Evolutionary conservation across 345 rosid species (phyloP).

Genomic region (Brassica incana): DNA sequence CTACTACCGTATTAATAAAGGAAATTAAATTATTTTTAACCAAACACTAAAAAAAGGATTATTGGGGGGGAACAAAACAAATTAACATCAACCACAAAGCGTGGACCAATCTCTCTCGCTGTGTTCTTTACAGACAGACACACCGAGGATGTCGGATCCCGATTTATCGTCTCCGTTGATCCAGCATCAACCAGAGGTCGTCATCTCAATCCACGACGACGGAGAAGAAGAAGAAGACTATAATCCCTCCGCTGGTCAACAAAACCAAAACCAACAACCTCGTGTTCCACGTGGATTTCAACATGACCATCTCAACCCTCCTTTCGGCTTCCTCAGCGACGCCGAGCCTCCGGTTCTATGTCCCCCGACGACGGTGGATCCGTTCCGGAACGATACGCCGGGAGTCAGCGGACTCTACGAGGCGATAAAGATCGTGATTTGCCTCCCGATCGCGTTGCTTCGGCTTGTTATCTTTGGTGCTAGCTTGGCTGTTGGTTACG

Average conservation of each 20-base stretch:
- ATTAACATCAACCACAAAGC: constrained; percentile 35
- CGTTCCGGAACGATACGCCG: constrained; percentile 69
- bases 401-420: constrained; percentile 66
- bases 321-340: constrained; percentile 62
- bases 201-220: constrained; percentile 47
- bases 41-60: neutral
- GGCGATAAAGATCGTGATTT: constrained; percentile 59
- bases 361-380: constrained; percentile 56
- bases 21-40: neutral
- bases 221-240: constrained; percentile 32
- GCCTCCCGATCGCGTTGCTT: constrained; percentile 67
- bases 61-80: constrained; percentile 10
- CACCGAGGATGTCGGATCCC: constrained; percentile 53
- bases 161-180: constrained; percentile 64
- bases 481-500: constrained; percentile 62
- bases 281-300: constrained; percentile 20
- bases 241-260: constrained; percentile 9
- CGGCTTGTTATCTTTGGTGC: constrained; percentile 66
- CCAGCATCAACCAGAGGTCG: constrained; percentile 39
- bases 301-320: constrained; percentile 36
- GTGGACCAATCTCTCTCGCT: constrained; percentile 33
- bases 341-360: constrained; percentile 50
- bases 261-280: constrained; percentile 2
- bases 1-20: neutral
- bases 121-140: constrained; percentile 12